Evolutionary conservation across 1,284 basidiomycete species (phyloP).

Genomic region (Cryptococcus hybrid): DNA sequence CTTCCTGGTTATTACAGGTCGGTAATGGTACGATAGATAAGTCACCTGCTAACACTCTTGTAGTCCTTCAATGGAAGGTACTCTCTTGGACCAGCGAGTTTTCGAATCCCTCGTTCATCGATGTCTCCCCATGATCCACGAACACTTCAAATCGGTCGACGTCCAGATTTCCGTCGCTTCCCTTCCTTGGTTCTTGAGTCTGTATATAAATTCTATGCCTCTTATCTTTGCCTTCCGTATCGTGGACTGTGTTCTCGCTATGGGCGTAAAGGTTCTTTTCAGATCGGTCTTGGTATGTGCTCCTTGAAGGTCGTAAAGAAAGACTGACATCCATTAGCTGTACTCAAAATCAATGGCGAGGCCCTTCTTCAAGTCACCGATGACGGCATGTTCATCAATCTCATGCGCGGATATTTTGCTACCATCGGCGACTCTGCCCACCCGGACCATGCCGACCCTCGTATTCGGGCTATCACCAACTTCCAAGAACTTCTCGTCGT

Average conservation of each 20-base stretch:
- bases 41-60: background rate
- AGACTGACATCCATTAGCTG: slow-evolving; percentile 58
- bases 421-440: slow-evolving; percentile 94
- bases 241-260: slow-evolving; percentile 98
- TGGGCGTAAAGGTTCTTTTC: slow-evolving; percentile 99
- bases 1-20: slow-evolving; percentile 97
- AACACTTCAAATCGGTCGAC: slow-evolving; percentile 88
- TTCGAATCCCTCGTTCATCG: slow-evolving; percentile 95
- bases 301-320: background rate
- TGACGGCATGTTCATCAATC: slow-evolving; percentile 93
- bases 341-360: slow-evolving; percentile 97
- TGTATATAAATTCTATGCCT: slow-evolving; percentile 98
- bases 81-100: slow-evolving; percentile 93
- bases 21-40: slow-evolving; percentile 20
- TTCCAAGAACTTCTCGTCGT: slow-evolving; percentile 97
- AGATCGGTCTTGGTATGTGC: slow-evolving; percentile 54
- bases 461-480: slow-evolving; percentile 89
- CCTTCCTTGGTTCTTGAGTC: slow-evolving; percentile 94
- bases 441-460: slow-evolving; percentile 81
- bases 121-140: slow-evolving; percentile 87
- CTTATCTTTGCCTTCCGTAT: slow-evolving; percentile 99
- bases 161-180: slow-evolving; percentile 97
- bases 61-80: slow-evolving; percentile 98
- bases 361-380: slow-evolving; percentile 92
- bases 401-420: slow-evolving; percentile 93